phyloP scores from a whole-genome alignment of 1,284 basidiomycete genomes.

The Rhodotorula sp. region DNA sequence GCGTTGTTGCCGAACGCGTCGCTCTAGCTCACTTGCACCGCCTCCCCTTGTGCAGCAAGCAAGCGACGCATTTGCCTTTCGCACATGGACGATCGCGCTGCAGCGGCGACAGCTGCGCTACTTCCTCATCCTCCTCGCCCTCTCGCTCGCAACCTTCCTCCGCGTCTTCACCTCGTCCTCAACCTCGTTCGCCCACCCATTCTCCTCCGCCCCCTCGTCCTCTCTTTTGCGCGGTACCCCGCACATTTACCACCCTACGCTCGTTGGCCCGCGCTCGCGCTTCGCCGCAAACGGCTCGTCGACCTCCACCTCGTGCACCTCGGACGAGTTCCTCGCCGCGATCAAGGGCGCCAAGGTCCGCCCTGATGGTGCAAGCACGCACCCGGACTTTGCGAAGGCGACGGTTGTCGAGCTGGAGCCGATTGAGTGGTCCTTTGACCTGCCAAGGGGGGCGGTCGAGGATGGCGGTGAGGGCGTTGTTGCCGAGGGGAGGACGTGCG shows the following conservation, averaged over 20 bases:
- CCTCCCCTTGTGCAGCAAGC: neutral
- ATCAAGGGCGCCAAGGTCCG: neutral
- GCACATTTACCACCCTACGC: neutral
- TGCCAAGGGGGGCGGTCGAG: neutral
- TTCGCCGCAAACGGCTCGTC: neutral
- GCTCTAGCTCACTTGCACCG: neutral
- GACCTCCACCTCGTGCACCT: neutral
- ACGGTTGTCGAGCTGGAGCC: neutral
- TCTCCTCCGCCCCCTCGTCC: neutral
- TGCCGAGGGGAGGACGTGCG: neutral
- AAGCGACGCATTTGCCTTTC: neutral
- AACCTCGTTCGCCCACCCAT: neutral
- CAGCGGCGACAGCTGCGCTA: neutral
- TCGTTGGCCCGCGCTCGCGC: slow-evolving; percentile 10
- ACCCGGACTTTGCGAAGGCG: neutral
- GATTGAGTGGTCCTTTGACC: slow-evolving; percentile 13
- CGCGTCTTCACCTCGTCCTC: neutral
- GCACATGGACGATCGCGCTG: neutral
- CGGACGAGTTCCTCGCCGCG: slow-evolving; percentile 1
- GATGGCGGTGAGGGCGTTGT: neutral
- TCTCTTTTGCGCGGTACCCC: neutral
- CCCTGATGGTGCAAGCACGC: slow-evolving; percentile 1
- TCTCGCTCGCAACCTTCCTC: neutral
- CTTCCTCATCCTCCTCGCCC: neutral
- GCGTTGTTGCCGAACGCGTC: neutral